Evolutionary conservation across 345 rosid genomes (phyloP), one percentile per base, ranked within the genome.

Genomic region (Boechera retrofracta): DNA sequence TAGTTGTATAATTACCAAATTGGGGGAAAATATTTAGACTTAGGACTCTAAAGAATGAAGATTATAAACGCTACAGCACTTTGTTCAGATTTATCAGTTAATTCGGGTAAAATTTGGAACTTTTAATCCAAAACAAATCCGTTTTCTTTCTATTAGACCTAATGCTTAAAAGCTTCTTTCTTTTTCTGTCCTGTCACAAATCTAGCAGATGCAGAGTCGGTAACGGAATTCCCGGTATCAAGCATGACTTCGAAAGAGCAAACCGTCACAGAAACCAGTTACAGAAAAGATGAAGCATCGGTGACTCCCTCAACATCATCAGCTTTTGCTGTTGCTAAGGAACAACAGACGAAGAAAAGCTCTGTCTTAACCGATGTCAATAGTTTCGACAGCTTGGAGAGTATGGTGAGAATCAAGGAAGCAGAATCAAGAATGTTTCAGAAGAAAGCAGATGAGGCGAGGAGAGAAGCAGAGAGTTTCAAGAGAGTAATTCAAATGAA

Each of bases 351-450:
- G 47, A 51, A 75, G 79, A 75, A 75, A 39, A 76, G 79, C 60
- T 68, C 44, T 13, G 69, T 42, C 4, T 51, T 76, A 42, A 60
- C 74, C 2, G 74, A 76, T 49, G 79, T 53, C 33, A 9, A 67
- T 51, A 85, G 82, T 12, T 83, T 86, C 12, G 93, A 91, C 66
- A 94, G 94, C 85, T 68, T 94, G 65, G 97, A 91, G 72, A 87
- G 93, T 79, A 77, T 94, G 64, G 92, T 91, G 24, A 80, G 93
- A 71, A 92, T 94, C 16, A 91, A 94, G 83, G 89, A 91, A 80
- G 97, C 89, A 0, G 97, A 94, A 77, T 85, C 94, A 16, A 83
- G 86, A 65, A 90, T 94, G 97, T 94, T 91, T 71, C 97, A 91
- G 84, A 81, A 77, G 86, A 91, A 84, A 83, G 97, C 98, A 4